phyloP scores from a whole-genome alignment of 176 grass and related monocot species.

The Aegilops tauschii region DNA sequence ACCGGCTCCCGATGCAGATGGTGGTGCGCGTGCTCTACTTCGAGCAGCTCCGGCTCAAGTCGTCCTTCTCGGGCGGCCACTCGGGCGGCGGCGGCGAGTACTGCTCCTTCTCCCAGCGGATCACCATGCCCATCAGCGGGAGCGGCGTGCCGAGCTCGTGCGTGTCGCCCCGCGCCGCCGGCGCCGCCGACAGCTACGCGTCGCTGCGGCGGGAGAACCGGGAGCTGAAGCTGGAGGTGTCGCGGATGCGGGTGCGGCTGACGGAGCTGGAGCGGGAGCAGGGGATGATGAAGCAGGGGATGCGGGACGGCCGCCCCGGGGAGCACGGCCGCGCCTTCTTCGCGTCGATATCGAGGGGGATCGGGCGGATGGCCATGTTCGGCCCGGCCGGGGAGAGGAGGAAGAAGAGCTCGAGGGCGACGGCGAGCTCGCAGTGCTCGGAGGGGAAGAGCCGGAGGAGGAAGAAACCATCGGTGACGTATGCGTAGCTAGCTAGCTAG shows the following conservation, averaged over 20 bases:
- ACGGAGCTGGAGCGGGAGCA: constrained; percentile 84
- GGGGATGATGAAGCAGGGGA: constrained; percentile 66
- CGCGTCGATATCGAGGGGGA: constrained; percentile 62
- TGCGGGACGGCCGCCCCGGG: constrained; percentile 30
- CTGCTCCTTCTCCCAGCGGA: constrained; percentile 44
- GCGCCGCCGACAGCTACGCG: constrained; percentile 64
- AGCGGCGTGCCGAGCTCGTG: constrained; percentile 58
- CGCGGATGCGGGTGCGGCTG: constrained; percentile 74
- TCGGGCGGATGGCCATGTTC: constrained; percentile 61
- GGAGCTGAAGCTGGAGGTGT: constrained; percentile 82
- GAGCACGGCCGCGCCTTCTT: constrained; percentile 58
- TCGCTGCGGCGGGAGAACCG: constrained; percentile 83
- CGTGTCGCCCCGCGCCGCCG: constrained; percentile 42
- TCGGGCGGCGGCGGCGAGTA: neutral
- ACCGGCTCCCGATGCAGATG: constrained; percentile 66
- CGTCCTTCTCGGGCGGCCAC: constrained; percentile 31
- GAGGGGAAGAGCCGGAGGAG: constrained; percentile 53
- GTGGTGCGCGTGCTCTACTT: constrained; percentile 77
- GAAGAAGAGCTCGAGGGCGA: constrained; percentile 35
- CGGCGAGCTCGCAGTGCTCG: constrained; percentile 28
- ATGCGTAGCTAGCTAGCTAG: neutral
- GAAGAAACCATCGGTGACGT: constrained; percentile 32
- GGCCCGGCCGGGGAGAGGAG: constrained; percentile 9
- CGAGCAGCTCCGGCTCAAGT: constrained; percentile 67
- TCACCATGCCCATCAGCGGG: constrained; percentile 26